Conservation (phyloP, 768 basidiomycete genomes). For the Gyrodon lividus region DNA sequence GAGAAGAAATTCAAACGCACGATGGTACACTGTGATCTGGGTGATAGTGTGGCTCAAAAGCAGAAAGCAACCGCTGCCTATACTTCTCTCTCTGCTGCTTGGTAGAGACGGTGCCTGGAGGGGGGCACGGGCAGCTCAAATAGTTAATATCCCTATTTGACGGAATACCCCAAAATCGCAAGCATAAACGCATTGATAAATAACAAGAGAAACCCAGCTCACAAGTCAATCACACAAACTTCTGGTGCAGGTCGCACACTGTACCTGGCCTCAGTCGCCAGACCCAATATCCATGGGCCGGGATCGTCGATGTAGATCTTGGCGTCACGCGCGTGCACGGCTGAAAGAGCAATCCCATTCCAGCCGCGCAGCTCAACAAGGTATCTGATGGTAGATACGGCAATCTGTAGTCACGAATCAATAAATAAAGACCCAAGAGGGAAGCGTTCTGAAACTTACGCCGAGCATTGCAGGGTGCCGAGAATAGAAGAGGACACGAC, state of each 20-base stretch:
- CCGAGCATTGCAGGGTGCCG: constrained; percentile 91
- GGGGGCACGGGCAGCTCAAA: constrained; percentile 81
- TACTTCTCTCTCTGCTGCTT: constrained; percentile 84
- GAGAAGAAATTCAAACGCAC: constrained; percentile 31
- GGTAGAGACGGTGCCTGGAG: constrained; percentile 66
- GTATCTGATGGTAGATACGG: constrained; percentile 88
- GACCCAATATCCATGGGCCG: constrained; percentile 93
- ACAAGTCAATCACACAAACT: constrained; percentile 87
- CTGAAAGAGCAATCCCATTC: constrained; percentile 81
- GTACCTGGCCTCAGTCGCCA: constrained; percentile 83
- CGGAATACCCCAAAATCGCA: constrained; percentile 1
- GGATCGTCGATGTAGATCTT: constrained; percentile 95
- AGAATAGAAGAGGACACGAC: constrained; percentile 84
- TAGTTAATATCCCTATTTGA: constrained; percentile 71
- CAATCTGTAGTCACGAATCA: constrained; percentile 49
- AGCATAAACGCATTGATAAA: neutral
- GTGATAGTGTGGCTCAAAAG: constrained; percentile 85
- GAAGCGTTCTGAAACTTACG: constrained; percentile 36
- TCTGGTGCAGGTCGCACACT: constrained; percentile 73
- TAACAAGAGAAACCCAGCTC: constrained; percentile 29
- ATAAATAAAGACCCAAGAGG: neutral
- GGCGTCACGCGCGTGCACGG: constrained; percentile 86
- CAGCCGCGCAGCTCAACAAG: constrained; percentile 91
- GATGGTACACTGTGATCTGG: constrained; percentile 84
- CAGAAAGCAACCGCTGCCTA: constrained; percentile 66